A percentile compares a stretch with the other conserved stretches of the same genome.
phyloP scores from a whole-genome alignment of 805 yeast species.

The Metschnikowia drakensbergensis region DNA sequence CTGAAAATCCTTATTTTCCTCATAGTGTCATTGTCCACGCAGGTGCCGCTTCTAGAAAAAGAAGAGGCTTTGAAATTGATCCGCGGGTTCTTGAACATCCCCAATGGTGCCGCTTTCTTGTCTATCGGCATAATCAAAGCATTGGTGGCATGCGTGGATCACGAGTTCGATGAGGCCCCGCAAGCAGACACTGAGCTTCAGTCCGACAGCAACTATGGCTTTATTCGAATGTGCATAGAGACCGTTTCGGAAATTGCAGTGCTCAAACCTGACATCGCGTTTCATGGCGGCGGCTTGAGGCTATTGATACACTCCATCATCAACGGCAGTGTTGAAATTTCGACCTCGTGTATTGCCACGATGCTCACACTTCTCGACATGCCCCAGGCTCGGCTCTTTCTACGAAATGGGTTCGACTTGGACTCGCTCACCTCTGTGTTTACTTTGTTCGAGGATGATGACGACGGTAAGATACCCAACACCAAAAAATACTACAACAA shows the following conservation, averaged over 20 bases:
- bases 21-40: constrained; percentile 61
- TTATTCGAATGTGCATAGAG: constrained; percentile 37
- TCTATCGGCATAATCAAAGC: constrained; percentile 65
- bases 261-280: constrained; percentile 39
- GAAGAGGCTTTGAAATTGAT: constrained; percentile 73
- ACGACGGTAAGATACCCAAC: constrained; percentile 8
- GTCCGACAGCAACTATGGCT: constrained; percentile 6
- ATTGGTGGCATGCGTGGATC: constrained; percentile 59
- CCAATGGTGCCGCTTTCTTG: constrained; percentile 48
- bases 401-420: constrained; percentile 62
- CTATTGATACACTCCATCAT: constrained; percentile 39
- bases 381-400: constrained; percentile 48
- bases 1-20: constrained; percentile 60
- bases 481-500: constrained; percentile 23
- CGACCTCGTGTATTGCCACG: constrained; percentile 35
- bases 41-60: constrained; percentile 56
- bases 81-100: constrained; percentile 54
- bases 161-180: constrained; percentile 15
- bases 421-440: constrained; percentile 64
- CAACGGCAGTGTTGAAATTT: constrained; percentile 19
- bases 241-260: constrained; percentile 37
- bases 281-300: constrained; percentile 53
- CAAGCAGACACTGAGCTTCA: constrained; percentile 1
- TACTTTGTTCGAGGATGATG: constrained; percentile 50
- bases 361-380: constrained; percentile 54